phyloP scores from a whole-genome alignment of 2,329 filamentous ascomycete genomes.

The Paraconiothyrium brasiliense region DNA sequence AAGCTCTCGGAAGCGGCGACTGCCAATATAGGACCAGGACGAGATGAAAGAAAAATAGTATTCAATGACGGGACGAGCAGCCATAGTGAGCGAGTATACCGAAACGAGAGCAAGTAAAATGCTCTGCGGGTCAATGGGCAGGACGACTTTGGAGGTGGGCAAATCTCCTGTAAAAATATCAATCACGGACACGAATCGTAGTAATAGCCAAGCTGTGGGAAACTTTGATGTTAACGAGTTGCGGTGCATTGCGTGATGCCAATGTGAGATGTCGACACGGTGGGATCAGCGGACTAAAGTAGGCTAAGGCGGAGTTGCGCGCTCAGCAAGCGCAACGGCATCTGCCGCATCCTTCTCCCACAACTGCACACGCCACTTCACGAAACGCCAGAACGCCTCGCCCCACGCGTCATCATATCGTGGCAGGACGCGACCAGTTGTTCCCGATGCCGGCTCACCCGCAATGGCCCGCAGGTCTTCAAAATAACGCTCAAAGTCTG shows the following conservation, averaged over 20 bases:
- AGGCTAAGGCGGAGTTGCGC: background rate
- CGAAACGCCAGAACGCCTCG: conserved; percentile 3
- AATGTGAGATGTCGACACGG: background rate
- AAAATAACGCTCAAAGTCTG: conserved; percentile 2
- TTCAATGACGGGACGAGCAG: conserved; percentile 15
- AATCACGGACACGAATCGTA: background rate
- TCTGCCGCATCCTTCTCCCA: conserved; percentile 2
- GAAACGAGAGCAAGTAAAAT: background rate
- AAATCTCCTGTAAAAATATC: background rate
- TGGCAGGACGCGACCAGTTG: background rate
- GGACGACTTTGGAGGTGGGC: background rate
- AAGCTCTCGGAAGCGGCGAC: conserved; percentile 33
- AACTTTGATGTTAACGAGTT: background rate
- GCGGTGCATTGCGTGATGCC: background rate
- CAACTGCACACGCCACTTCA: background rate
- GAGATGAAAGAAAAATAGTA: conserved; percentile 46
- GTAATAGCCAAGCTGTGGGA: background rate
- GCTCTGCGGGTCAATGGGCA: background rate
- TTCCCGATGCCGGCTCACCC: background rate
- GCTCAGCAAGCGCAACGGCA: background rate
- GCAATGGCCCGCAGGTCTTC: background rate
- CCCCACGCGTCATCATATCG: background rate
- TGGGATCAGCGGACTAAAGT: background rate
- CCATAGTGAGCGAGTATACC: background rate
- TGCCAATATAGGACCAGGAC: conserved; percentile 44